These are phyloP conservation scores for Inonotus obliquus DNA, from an alignment of 1,284 basidiomycete species.

Conservation along the genomic window DNA sequence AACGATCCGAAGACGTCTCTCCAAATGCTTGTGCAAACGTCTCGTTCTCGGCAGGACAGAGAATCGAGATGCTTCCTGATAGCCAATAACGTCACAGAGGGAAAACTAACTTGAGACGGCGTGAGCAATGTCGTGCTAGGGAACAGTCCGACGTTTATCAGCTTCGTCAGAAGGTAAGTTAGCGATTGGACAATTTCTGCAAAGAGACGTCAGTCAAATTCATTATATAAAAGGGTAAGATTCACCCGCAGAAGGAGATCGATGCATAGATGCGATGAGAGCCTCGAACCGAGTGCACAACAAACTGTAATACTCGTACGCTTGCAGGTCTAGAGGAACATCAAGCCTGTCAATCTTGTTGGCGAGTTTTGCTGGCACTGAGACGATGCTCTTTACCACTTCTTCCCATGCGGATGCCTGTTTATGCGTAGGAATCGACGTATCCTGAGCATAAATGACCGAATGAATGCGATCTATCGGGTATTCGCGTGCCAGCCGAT, in stretches of 20 bases:
- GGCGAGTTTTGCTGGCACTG: slow-evolving; percentile 62
- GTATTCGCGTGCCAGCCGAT: slow-evolving; percentile 52
- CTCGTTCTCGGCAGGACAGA: slow-evolving; percentile 2
- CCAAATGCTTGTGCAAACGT: slow-evolving; percentile 49
- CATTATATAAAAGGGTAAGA: not conserved
- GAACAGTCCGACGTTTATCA: slow-evolving; percentile 62
- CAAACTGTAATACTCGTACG: slow-evolving; percentile 47
- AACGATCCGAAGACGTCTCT: slow-evolving; percentile 40
- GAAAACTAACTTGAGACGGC: slow-evolving; percentile 65
- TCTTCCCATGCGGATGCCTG: slow-evolving; percentile 60
- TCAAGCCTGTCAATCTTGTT: slow-evolving; percentile 36
- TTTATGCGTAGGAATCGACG: slow-evolving; percentile 20
- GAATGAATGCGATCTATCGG: slow-evolving; percentile 63
- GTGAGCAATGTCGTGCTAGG: slow-evolving; percentile 34
- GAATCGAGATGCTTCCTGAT: slow-evolving; percentile 41
- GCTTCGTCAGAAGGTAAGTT: slow-evolving; percentile 44
- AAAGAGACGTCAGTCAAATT: not conserved
- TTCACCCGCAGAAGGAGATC: slow-evolving; percentile 29
- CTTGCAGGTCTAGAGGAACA: slow-evolving; percentile 34
- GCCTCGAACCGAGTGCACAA: slow-evolving; percentile 52
- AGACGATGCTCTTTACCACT: slow-evolving; percentile 52
- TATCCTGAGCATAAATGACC: slow-evolving; percentile 36
- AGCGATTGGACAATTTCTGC: slow-evolving; percentile 31
- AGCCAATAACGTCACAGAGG: slow-evolving; percentile 39
- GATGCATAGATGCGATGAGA: slow-evolving; percentile 34